These are phyloP conservation scores for Miscanthus lutarioriparius DNA, from an alignment of 176 grass and related monocot genomes.

Conservation along the genomic window DNA sequence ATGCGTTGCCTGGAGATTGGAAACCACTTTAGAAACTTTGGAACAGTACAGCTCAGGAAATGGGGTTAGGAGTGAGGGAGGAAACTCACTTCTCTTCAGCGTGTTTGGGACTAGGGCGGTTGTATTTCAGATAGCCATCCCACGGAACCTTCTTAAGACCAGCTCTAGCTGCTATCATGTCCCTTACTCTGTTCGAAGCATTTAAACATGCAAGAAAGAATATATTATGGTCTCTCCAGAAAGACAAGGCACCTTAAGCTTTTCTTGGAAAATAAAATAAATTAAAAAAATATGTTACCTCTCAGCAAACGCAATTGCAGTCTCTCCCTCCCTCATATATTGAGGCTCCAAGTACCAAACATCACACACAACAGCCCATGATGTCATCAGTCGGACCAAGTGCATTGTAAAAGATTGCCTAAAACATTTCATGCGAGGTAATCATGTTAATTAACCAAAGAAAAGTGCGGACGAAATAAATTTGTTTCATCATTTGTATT, in stretches of 20 bases:
- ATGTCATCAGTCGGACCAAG: slow-evolving; percentile 85
- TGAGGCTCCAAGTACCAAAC: slow-evolving; percentile 99
- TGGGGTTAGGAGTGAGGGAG: neutral
- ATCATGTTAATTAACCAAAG: slow-evolving; percentile 19
- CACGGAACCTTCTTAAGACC: slow-evolving; percentile 96
- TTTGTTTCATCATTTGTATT: slow-evolving; percentile 17
- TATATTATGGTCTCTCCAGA: neutral
- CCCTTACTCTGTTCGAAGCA: slow-evolving; percentile 71
- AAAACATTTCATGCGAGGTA: slow-evolving; percentile 18
- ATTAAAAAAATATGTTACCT: slow-evolving; percentile 50
- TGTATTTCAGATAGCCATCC: slow-evolving; percentile 99
- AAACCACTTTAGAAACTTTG: slow-evolving; percentile 26
- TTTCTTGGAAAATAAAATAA: neutral
- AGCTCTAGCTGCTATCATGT: slow-evolving; percentile 96
- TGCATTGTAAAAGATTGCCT: slow-evolving; percentile 98
- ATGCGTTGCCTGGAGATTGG: slow-evolving; percentile 86
- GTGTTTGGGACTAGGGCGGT: slow-evolving; percentile 92
- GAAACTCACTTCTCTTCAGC: slow-evolving; percentile 80
- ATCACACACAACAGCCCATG: slow-evolving; percentile 99
- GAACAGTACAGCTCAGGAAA: neutral
- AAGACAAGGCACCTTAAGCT: neutral
- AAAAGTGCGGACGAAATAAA: slow-evolving; percentile 19
- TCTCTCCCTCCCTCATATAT: slow-evolving; percentile 76
- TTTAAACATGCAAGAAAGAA: slow-evolving; percentile 27
- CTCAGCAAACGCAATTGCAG: slow-evolving; percentile 92